Conservation (phyloP, 345 rosid genomes). For the Bretschneidera sinensis region DNA sequence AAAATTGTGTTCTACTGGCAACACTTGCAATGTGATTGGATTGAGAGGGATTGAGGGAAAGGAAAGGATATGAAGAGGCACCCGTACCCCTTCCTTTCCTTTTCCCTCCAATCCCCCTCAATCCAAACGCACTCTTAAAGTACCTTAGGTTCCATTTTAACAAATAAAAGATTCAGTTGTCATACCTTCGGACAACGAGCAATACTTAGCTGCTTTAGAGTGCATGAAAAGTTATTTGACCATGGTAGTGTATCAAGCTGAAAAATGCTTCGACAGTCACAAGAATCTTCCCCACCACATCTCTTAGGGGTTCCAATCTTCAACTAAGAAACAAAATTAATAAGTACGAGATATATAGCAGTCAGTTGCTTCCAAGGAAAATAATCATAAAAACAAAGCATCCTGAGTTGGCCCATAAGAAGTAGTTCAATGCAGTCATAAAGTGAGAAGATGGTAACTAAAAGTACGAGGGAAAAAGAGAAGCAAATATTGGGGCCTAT, state of each 20-base stretch:
- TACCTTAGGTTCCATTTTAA: neutral
- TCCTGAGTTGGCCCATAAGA: no score
- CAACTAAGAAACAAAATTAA: slow-evolving; percentile 29
- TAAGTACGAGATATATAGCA: neutral
- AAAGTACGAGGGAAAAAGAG: slow-evolving; percentile 1
- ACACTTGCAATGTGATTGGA: no score
- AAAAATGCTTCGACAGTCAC: slow-evolving; percentile 44
- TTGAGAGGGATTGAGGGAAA: no score
- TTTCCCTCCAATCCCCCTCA: no score
- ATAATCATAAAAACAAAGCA: neutral
- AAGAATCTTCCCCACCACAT: slow-evolving; percentile 50
- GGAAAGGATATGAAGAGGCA: no score
- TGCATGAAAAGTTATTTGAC: slow-evolving; percentile 57
- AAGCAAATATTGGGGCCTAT: neutral
- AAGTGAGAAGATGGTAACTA: neutral
- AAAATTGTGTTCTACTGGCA: no score
- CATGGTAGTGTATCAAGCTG: slow-evolving; percentile 58
- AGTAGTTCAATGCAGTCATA: neutral
- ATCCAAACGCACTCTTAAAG: no score
- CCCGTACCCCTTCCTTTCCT: no score
- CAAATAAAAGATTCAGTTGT: slow-evolving; percentile 2
- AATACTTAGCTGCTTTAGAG: slow-evolving; percentile 53
- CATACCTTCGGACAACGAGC: slow-evolving; percentile 74
- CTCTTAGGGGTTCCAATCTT: slow-evolving; percentile 48
- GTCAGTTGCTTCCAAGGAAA: neutral